A percentile compares a stretch with the other conserved stretches of the same genome.
These are phyloP conservation scores for Escovopsis sp. DNA, from an alignment of 2,329 filamentous ascomycete genomes.

Conservation along the genomic window DNA sequence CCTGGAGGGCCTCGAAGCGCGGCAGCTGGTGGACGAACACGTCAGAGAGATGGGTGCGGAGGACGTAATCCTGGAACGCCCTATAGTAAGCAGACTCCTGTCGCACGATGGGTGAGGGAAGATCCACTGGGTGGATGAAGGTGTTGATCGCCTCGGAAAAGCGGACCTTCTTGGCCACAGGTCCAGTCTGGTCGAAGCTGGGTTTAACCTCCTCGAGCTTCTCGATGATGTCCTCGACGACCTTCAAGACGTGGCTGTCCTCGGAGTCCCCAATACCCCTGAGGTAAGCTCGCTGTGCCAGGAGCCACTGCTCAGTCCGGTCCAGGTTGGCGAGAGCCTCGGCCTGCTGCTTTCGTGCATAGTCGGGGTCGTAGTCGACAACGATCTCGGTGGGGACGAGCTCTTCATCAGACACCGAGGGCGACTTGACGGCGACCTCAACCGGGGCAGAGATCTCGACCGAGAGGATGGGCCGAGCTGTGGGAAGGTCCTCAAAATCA, in stretches of 20 bases:
- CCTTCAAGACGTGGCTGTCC: constrained; percentile 20
- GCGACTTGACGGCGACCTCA: constrained; percentile 17
- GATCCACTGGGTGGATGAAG: constrained; percentile 29
- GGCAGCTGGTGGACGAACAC: constrained; percentile 72
- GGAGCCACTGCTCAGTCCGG: constrained; percentile 74
- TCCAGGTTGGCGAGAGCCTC: constrained; percentile 61
- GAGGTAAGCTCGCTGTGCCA: constrained; percentile 66
- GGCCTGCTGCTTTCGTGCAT: constrained; percentile 57
- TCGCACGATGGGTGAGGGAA: constrained; percentile 36
- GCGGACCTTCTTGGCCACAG: constrained; percentile 54
- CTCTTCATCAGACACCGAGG: constrained; percentile 32
- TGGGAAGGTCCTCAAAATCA: constrained; percentile 48
- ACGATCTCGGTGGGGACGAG: constrained; percentile 49
- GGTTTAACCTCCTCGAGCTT: constrained; percentile 13
- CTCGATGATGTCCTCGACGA: constrained; percentile 12
- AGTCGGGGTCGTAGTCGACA: constrained; percentile 58
- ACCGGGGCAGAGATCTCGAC: constrained; percentile 17
- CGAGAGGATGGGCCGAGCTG: constrained; percentile 37
- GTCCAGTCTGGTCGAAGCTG: constrained; percentile 11
- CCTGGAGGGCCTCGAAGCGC: constrained; percentile 78
- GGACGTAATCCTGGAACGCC: constrained; percentile 62
- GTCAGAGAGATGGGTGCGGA: constrained; percentile 52
- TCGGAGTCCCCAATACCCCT: constrained; percentile 42
- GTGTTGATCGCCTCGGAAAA: constrained; percentile 44
- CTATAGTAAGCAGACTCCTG: constrained; percentile 74